Evolutionary conservation across 192 early-diverging fungal species (phyloP), one percentile per base, ranked within the genome.

Genomic region (Linnemannia hyalina): DNA sequence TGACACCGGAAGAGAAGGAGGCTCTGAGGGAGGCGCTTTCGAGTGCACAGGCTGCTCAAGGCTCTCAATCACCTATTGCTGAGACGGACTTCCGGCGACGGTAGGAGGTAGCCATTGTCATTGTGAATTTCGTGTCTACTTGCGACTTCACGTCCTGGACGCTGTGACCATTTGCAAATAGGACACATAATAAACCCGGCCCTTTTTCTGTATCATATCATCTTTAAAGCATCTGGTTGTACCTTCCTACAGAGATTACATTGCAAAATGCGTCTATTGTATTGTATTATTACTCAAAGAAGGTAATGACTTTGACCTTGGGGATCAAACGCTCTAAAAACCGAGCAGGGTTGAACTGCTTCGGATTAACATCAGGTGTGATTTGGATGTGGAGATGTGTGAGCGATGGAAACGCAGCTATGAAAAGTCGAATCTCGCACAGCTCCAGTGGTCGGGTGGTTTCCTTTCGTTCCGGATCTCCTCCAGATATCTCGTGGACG

Each of bases 1-100:
- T 86, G 15, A 75, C 84, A 0, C 55, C 75, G 10, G 79, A 77
- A 29, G 84, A 86, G 46, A 86, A 49, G 65, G 79, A 76, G 32
- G 79, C 80, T 11, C 35, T 86, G 10, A 57, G 71, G 8, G 84
- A 80, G 26, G 84, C 68, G 0, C 44, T 86, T 18, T 46, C 60
- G 75, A 41, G 40, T 23, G 78, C 83, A 11, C 70, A 75, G 1
- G 75, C 80, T 11, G 76, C 78, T 38, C 75, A 80, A 26, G 75
- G 70, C 7, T 41, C 36, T 6, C 70, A n/a, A n/a, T 71, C 70
- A 7, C 70, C 70, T 18, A 42, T 11, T 22, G 41, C 38, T 6
- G 70, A 42, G 41, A 36, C 36, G 40, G 44, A 40, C 70, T 42
- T n/a, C 23, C 40, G 18, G 15, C 18, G 22, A n/a, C 41, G 41